Evolutionary conservation across 1,284 basidiomycete species (phyloP).

Genomic region (Trametes versicolor): DNA sequence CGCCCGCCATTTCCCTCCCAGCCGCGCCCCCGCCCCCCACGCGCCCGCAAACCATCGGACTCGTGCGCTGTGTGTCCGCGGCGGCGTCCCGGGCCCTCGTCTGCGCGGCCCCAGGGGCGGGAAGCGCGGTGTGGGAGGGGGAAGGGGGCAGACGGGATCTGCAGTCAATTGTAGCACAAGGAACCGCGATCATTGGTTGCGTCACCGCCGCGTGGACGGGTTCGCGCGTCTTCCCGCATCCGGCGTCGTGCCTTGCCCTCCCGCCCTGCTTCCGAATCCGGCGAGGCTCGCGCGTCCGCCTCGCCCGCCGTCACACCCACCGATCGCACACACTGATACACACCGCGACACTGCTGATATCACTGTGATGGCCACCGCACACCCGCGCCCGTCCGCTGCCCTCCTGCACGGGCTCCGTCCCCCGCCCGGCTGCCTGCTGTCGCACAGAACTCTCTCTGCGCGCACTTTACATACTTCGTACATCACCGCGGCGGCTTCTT

Average conservation of each 20-base stretch:
- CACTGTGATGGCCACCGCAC: not conserved
- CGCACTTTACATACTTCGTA: constrained; percentile 29
- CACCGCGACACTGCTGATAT: not conserved
- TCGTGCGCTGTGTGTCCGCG: not conserved
- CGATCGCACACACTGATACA: constrained; percentile 24
- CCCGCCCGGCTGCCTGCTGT: constrained; percentile 7
- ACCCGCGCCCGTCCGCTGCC: not conserved
- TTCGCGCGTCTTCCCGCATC: constrained; percentile 15
- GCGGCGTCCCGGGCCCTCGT: not conserved
- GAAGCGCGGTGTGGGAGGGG: constrained; percentile 5
- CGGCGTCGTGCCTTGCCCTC: constrained; percentile 26
- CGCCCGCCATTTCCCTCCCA: not conserved
- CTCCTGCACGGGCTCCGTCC: not conserved
- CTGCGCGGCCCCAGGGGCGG: not conserved
- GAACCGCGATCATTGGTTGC: constrained; percentile 32
- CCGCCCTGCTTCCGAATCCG: constrained; percentile 26
- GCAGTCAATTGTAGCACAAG: constrained; percentile 24
- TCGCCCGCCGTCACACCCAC: constrained; percentile 9
- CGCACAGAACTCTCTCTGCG: constrained; percentile 11
- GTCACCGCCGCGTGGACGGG: constrained; percentile 31
- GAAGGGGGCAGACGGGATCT: constrained; percentile 24
- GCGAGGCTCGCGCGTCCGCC: constrained; percentile 11
- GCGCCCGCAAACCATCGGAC: constrained; percentile 8
- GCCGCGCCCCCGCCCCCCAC: not conserved
- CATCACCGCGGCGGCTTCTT: constrained; percentile 18